Evolutionary conservation across 1,284 basidiomycete species (phyloP).

Genomic region (Nidula niveotomentosa): DNA sequence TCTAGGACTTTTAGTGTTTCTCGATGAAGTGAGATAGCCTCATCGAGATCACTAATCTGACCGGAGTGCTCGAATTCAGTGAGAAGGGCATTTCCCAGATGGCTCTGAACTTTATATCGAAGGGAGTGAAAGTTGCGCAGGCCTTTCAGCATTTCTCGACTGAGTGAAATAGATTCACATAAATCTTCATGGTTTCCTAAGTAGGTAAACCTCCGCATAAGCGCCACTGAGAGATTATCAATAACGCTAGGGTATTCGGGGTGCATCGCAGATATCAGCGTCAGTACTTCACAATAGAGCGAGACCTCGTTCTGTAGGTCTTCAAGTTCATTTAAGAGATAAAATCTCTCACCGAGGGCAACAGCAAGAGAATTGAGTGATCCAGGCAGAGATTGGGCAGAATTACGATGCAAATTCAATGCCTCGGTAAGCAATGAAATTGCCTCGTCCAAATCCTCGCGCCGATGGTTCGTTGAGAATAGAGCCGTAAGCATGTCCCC

Average conservation of each 20-base stretch:
- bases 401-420: background rate
- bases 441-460: background rate
- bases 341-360: background rate
- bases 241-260: background rate
- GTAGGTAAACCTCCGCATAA: background rate
- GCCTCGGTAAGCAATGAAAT: background rate
- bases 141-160: background rate
- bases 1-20: background rate
- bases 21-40: background rate
- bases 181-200: background rate
- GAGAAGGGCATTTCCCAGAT: background rate
- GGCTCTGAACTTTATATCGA: background rate
- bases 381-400: background rate
- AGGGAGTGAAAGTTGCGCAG: background rate
- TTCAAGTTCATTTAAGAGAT: background rate
- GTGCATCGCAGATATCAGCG: background rate
- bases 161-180: background rate
- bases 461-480: background rate
- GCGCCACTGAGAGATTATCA: background rate
- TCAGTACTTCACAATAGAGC: background rate
- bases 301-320: background rate
- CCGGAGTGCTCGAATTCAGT: background rate
- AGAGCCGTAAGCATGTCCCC: background rate
- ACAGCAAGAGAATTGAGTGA: background rate
- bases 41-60: background rate